Base-by-base conservation (phyloP, 164 flowering plant species). In the Kingdonia uniflora region DNA sequence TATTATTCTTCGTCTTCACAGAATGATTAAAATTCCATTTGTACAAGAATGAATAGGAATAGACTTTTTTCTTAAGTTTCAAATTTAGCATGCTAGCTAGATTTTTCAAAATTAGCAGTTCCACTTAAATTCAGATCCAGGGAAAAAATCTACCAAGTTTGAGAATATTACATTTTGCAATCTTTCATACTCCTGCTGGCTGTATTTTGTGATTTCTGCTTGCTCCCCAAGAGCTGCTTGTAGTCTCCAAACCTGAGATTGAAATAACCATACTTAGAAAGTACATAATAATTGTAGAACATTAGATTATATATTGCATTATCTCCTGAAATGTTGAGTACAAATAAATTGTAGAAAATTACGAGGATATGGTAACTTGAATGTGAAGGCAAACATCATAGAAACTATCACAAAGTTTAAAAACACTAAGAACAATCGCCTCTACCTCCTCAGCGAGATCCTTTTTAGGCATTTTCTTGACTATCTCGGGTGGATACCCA, bases 181-280 rank as follows among this genome's bases (percentile, higher is more conserved):
- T 58, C 90, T 79, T 67, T 85, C 95, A 57, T 69, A 91, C 71
- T 85, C 96, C 71, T 79, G 90, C 68, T 80, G 95, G 70, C 87
- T 84, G 64, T 65, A 76, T 69, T 91, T 91, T 40, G 95, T 87
- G 55, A 87, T 80, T 74, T 87, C 96, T 41, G 87, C 70, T 65
- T 91, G 96, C 70, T 83, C 94, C 39, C 90, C 92, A 25, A 91
- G 85, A 42, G 85, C 81, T 21, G 81, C 81, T 61, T 80, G 85
- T 43, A 82, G 76, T 69, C 81, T 80, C 85, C 89, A 82, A 39
- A 82, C 81, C 85, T 76, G 68, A 42, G 16, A 44, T 15, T n/a
- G 26, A 47, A 41, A 11, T 17, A 33, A 44, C 14, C 13, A 14
- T 26, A 54, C 4, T 49, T 29, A 29, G 8, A 8, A 29, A 29